Conservation (phyloP, 192 early-diverging fungal species). For the Borealophlyctis nickersoniae region DNA sequence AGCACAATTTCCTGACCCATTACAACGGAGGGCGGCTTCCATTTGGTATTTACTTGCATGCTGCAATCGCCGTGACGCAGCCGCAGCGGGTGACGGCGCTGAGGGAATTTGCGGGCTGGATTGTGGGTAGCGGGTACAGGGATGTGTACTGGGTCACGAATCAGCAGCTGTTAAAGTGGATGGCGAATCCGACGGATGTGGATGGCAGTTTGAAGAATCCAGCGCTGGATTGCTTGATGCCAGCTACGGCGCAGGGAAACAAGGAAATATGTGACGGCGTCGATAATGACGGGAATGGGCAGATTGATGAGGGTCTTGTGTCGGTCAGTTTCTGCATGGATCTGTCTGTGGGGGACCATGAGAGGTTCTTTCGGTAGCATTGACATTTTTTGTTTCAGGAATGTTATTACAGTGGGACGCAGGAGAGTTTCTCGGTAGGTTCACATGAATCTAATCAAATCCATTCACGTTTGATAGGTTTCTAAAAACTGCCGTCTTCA, state of each 20-base stretch:
- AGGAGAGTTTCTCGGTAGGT: too few relatives aligned
- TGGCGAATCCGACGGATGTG: constrained; percentile 16
- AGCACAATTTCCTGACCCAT: constrained; percentile 29
- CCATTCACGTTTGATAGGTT: constrained; percentile 6
- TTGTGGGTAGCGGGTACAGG: constrained; percentile 15
- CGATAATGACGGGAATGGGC: constrained; percentile 33
- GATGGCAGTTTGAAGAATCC: constrained; percentile 7
- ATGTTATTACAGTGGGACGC: too few relatives aligned
- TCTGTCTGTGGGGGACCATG: too few relatives aligned
- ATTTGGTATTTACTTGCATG: constrained; percentile 36
- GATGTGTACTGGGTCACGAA: constrained; percentile 37
- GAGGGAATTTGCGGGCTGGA: constrained; percentile 26
- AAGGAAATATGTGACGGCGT: constrained; percentile 39
- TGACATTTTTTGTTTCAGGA: too few relatives aligned
- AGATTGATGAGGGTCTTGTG: constrained; percentile 26
- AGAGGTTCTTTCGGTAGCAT: too few relatives aligned
- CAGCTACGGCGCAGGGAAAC: constrained; percentile 19
- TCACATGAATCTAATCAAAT: constrained; percentile 3
- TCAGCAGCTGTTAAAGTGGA: constrained; percentile 38
- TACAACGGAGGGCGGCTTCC: constrained; percentile 30
- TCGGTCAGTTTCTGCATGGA: constrained; percentile 1
- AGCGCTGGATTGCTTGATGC: constrained; percentile 17
- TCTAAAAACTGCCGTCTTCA: constrained; percentile 21
- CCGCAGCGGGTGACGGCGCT: constrained; percentile 1
- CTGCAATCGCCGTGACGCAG: constrained; percentile 7